A percentile compares a stretch with the other conserved stretches of the same genome.
These are phyloP conservation scores for Lolium perenne DNA, from an alignment of 176 grass and related monocot species.

Conservation along the genomic window DNA sequence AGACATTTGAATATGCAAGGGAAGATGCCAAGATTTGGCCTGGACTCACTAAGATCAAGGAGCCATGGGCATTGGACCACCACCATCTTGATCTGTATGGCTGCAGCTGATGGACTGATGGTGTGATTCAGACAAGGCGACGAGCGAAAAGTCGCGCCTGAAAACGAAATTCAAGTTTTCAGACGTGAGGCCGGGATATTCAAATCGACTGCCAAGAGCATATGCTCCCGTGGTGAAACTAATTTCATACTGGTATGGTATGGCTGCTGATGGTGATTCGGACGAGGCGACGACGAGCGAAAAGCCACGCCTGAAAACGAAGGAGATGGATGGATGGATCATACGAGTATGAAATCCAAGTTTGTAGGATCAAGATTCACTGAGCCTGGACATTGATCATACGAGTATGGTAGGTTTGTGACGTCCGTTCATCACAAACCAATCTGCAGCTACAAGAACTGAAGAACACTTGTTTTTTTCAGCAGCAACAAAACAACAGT, in stretches of 20 bases:
- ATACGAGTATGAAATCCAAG: too few species aligned
- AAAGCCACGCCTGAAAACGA: background rate
- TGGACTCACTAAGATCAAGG: conserved; percentile 57
- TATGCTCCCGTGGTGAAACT: too few species aligned
- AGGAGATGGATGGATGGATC: background rate
- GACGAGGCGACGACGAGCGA: too few species aligned
- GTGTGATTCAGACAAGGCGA: conserved; percentile 30
- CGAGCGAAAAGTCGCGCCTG: conserved; percentile 31
- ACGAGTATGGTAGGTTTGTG: too few species aligned
- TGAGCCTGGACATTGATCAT: background rate
- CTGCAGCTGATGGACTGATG: background rate
- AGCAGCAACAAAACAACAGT: background rate
- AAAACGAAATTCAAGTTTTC: background rate
- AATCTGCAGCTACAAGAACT: background rate
- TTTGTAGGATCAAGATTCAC: background rate
- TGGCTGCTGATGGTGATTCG: too few species aligned
- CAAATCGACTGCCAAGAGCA: too few species aligned
- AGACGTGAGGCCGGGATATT: too few species aligned
- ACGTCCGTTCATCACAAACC: background rate
- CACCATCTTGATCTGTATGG: background rate
- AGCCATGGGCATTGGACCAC: conserved; percentile 38
- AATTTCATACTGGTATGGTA: too few species aligned
- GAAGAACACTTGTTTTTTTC: background rate
- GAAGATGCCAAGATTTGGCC: conserved; percentile 57
- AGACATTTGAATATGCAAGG: conserved; percentile 31